Conservation (phyloP, 768 basidiomycete species). For the Rubroboletus pulcherrimus region DNA sequence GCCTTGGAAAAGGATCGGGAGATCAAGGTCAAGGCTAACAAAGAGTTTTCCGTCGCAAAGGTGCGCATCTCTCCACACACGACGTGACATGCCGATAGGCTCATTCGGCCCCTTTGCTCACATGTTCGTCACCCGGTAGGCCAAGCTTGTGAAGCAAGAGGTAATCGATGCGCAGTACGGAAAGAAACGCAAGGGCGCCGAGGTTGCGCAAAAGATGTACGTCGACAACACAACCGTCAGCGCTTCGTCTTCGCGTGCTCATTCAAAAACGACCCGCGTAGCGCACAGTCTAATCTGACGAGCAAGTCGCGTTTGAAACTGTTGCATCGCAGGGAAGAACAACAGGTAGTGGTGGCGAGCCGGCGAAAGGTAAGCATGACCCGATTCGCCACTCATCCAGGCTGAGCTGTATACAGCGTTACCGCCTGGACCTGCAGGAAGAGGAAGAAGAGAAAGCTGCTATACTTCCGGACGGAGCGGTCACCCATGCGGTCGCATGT, state of each 20-base stretch:
- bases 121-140: conserved; percentile 43
- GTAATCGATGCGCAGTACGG: conserved; percentile 93
- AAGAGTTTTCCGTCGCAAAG: conserved; percentile 99
- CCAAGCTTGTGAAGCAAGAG: conserved; percentile 96
- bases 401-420: too few species aligned
- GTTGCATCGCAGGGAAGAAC: conserved; percentile 87
- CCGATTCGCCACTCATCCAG: too few species aligned
- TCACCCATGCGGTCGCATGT: too few species aligned
- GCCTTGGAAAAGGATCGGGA: conserved; percentile 96
- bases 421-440: too few species aligned
- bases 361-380: too few species aligned
- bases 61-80: conserved; percentile 35
- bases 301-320: conserved; percentile 93
- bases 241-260: not conserved
- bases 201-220: conserved; percentile 96
- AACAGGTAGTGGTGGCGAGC: conserved; percentile 27
- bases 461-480: too few species aligned
- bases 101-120: not conserved
- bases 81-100: not conserved
- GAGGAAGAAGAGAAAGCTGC: too few species aligned
- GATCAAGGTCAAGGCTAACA: conserved; percentile 95
- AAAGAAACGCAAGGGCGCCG: conserved; percentile 92
- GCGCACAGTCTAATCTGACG: conserved; percentile 91
- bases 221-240: conserved; percentile 24
- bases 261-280: conserved; percentile 29